These are phyloP conservation scores for Thelephora terrestris DNA, from an alignment of 1,284 basidiomycete genomes.

Conservation along the genomic window DNA sequence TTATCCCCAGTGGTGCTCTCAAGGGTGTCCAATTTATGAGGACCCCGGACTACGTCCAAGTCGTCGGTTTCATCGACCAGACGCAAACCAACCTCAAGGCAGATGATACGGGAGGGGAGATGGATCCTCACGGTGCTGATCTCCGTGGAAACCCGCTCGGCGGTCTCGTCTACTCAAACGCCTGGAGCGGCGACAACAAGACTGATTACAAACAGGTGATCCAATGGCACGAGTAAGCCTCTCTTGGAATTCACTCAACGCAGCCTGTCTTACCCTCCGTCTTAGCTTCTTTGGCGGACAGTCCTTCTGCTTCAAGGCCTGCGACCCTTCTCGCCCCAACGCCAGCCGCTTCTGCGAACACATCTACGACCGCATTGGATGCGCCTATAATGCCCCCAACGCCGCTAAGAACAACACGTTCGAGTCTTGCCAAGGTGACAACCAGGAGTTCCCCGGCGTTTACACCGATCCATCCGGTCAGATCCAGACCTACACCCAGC, in stretches of 20 bases:
- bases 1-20: conserved; percentile 55
- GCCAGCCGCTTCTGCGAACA: conserved; percentile 34
- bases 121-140: conserved; percentile 44
- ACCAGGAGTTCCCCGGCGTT: conserved; percentile 47
- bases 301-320: conserved; percentile 41
- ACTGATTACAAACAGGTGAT: conserved; percentile 28
- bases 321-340: conserved; percentile 33
- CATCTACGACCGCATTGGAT: conserved; percentile 40
- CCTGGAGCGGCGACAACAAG: conserved; percentile 25
- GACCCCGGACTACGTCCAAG: conserved; percentile 56
- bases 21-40: conserved; percentile 56
- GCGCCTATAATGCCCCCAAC: conserved; percentile 38
- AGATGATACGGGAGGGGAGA: conserved; percentile 59
- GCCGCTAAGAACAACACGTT: conserved; percentile 29
- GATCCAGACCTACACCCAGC: conserved; percentile 45
- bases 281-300: conserved; percentile 38
- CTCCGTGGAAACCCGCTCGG: conserved; percentile 44
- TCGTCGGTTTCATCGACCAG: conserved; percentile 56
- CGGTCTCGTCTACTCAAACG: conserved; percentile 39
- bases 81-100: conserved; percentile 39
- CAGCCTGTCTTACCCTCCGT: background rate
- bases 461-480: conserved; percentile 37
- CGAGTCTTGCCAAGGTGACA: conserved; percentile 44
- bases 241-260: background rate
- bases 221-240: conserved; percentile 35